Conservation (phyloP, 1,284 basidiomycete genomes). For the Termitomyces sp. region DNA sequence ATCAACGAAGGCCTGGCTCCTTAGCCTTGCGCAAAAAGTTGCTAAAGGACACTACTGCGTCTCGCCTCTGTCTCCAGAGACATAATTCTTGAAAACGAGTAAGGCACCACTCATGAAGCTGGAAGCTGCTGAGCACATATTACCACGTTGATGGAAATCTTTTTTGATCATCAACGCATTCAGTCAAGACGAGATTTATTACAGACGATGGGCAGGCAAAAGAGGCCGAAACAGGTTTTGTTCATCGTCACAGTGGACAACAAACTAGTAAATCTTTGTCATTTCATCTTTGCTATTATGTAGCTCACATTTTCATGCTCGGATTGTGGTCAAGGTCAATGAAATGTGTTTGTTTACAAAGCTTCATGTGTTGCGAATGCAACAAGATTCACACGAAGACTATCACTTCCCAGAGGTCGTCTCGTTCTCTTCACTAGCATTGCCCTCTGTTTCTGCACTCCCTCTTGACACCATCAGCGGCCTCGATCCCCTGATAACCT, state of each 20-base stretch:
- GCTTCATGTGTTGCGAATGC: not conserved
- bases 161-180: not conserved
- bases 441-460: not conserved
- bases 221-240: not conserved
- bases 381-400: no score
- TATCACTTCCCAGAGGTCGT: not conserved
- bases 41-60: not conserved
- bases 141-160: not conserved
- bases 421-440: not conserved
- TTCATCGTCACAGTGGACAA: not conserved
- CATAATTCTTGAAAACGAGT: not conserved
- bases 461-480: not conserved
- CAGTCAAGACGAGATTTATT: not conserved
- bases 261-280: not conserved
- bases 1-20: not conserved
- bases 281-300: not conserved
- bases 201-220: not conserved
- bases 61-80: not conserved
- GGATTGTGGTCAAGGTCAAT: no score
- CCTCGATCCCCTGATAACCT: not conserved
- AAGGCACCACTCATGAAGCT: not conserved
- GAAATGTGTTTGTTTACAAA: not conserved
- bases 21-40: not conserved
- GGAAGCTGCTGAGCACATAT: not conserved
- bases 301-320: not conserved